A percentile compares a stretch with the other conserved stretches of the same genome.
Evolutionary conservation across 2,329 filamentous ascomycete species (phyloP).

Genomic region (Karstenula rhodostoma): DNA sequence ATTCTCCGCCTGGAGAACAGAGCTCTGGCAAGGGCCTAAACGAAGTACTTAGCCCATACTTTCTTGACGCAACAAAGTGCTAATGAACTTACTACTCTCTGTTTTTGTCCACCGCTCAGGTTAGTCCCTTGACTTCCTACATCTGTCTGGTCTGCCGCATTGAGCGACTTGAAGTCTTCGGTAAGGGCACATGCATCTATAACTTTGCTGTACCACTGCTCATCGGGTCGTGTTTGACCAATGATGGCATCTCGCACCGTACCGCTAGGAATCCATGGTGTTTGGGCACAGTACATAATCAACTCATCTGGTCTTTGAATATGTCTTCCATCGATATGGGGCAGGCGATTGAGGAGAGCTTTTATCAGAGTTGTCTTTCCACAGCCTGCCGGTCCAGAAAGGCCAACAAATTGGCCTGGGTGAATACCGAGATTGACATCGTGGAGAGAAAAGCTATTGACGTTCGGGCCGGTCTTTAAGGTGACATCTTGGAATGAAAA

Average conservation of each 20-base stretch:
- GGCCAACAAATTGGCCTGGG: constrained; percentile 4
- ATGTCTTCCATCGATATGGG: background rate
- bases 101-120: constrained; percentile 59
- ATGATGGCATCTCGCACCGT: constrained; percentile 29
- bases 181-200: constrained; percentile 29
- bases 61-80: background rate
- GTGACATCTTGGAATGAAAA: background rate
- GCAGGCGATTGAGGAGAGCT: constrained; percentile 21
- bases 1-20: constrained; percentile 55
- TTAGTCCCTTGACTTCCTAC: constrained; percentile 58
- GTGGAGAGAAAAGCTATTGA: constrained; percentile 49
- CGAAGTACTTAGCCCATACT: background rate
- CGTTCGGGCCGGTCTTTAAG: constrained; percentile 13
- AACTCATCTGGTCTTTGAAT: background rate
- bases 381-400: constrained; percentile 20
- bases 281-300: constrained; percentile 36
- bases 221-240: constrained; percentile 26
- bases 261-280: constrained; percentile 34
- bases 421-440: background rate
- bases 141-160: constrained; percentile 43
- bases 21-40: constrained; percentile 53
- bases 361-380: constrained; percentile 47
- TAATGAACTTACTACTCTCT: constrained; percentile 46
- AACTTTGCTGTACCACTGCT: constrained; percentile 35
- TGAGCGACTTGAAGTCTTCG: constrained; percentile 22